Evolutionary conservation across 2,329 filamentous ascomycete genomes (phyloP).

Genomic region (Claviceps pusilla): DNA sequence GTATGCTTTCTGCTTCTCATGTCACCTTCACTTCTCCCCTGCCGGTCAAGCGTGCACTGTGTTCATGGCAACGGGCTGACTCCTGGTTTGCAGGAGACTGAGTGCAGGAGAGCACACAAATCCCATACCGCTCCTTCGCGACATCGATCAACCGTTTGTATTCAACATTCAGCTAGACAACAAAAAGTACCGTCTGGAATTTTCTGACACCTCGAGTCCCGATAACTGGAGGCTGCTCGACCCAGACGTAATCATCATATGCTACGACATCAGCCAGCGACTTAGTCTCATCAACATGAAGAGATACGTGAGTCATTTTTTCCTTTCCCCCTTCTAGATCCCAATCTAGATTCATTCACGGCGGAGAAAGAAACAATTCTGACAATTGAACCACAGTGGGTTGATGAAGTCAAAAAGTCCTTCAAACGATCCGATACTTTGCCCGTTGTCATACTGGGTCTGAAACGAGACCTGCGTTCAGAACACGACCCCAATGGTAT

Average conservation of each 20-base stretch:
- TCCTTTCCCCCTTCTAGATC: constrained; percentile 1
- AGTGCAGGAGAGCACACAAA: constrained; percentile 28
- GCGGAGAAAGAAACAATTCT: not conserved
- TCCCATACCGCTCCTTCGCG: constrained; percentile 35
- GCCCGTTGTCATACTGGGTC: constrained; percentile 41
- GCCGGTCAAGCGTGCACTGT: not conserved
- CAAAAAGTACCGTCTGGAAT: constrained; percentile 37
- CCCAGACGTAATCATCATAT: constrained; percentile 43
- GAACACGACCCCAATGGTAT: constrained; percentile 44
- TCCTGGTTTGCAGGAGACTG: constrained; percentile 29
- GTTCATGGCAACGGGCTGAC: not conserved
- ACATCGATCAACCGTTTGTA: constrained; percentile 45
- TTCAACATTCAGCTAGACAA: constrained; percentile 34
- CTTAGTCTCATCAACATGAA: constrained; percentile 44
- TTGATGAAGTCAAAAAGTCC: constrained; percentile 34
- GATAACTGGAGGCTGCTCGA: constrained; percentile 43
- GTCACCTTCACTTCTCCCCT: not conserved
- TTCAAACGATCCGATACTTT: constrained; percentile 33
- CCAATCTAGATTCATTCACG: not conserved
- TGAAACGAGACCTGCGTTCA: constrained; percentile 45
- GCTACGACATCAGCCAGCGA: constrained; percentile 47
- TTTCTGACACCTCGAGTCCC: constrained; percentile 44
- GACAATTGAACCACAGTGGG: constrained; percentile 31
- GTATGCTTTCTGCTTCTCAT: constrained; percentile 24
- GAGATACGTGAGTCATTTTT: constrained; percentile 29